A percentile compares a stretch with the other conserved stretches of the same genome.
Evolutionary conservation across 2,329 filamentous ascomycete genomes (phyloP).

Genomic region (Lachnellula occidentalis): DNA sequence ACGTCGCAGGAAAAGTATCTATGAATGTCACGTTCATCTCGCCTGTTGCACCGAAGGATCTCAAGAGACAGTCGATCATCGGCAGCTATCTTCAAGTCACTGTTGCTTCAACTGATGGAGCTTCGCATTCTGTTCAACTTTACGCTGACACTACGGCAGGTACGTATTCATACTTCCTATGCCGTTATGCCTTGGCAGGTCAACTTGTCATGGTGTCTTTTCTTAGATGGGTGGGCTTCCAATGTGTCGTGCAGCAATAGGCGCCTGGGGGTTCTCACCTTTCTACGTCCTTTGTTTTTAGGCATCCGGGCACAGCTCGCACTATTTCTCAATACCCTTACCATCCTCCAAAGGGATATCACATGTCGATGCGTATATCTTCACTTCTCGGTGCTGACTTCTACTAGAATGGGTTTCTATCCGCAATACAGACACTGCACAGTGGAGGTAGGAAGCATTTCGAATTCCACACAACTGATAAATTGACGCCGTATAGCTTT

Average conservation of each 20-base stretch:
- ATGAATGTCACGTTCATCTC: constrained; percentile 68
- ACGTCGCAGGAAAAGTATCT: constrained; percentile 53
- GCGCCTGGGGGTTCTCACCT: no score
- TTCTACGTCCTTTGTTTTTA: no score
- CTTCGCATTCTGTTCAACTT: constrained; percentile 58
- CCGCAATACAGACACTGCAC: constrained; percentile 46
- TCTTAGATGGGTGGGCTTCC: no score
- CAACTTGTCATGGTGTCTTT: no score
- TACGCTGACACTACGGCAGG: constrained; percentile 69
- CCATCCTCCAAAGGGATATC: no score
- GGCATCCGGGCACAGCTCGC: no score
- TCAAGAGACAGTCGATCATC: constrained; percentile 61
- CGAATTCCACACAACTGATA: background rate
- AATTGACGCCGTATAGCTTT: constrained; percentile 13
- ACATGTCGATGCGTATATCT: no score
- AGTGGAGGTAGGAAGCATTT: constrained; percentile 52
- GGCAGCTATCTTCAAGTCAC: constrained; percentile 66
- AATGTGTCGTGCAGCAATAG: no score
- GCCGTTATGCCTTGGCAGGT: background rate
- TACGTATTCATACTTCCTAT: constrained; percentile 34
- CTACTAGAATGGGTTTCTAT: constrained; percentile 67
- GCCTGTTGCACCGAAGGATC: constrained; percentile 62
- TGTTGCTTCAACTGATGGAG: constrained; percentile 57
- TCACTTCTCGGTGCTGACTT: background rate
- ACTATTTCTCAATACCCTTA: no score